Evolutionary conservation across 352 stramenopile genomes (phyloP).

Genomic region (Pythium angustatum): DNA sequence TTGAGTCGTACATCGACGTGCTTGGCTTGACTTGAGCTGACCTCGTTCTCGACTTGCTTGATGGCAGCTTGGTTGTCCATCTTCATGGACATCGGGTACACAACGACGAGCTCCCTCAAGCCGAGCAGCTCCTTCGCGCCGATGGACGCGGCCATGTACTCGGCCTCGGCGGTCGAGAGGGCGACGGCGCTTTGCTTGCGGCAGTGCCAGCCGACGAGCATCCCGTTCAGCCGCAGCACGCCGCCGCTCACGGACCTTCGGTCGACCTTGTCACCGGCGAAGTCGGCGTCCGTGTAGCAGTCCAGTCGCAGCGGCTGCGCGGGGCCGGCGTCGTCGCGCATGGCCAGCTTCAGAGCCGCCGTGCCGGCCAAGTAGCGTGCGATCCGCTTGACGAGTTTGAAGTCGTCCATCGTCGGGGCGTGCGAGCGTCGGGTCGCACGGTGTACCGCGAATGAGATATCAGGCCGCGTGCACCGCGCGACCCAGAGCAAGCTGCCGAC

Average conservation of each 20-base stretch:
- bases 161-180: constrained; percentile 3
- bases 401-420: constrained; percentile 17
- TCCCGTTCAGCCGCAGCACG: constrained; percentile 21
- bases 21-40: constrained; percentile 9
- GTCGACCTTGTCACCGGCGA: constrained; percentile 24
- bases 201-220: constrained; percentile 21
- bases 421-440: constrained; percentile 25
- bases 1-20: constrained; percentile 26
- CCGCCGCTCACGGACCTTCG: constrained; percentile 28
- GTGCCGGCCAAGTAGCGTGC: constrained; percentile 29
- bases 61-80: constrained; percentile 28
- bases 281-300: constrained; percentile 30
- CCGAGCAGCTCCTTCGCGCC: background rate
- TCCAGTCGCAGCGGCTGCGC: background rate
- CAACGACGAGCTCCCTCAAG: constrained; percentile 8
- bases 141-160: constrained; percentile 4
- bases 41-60: constrained; percentile 25
- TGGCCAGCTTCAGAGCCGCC: background rate
- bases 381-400: constrained; percentile 27
- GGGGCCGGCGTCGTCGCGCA: background rate
- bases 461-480: constrained; percentile 12
- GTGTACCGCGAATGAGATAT: constrained; percentile 34
- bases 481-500: constrained; percentile 39
- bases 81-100: constrained; percentile 12
- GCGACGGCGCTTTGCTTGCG: constrained; percentile 24